A percentile compares a stretch with the other conserved stretches of the same genome.
Conservation (phyloP, 1,284 basidiomycete genomes). For the Naganishia liquefaciens region DNA sequence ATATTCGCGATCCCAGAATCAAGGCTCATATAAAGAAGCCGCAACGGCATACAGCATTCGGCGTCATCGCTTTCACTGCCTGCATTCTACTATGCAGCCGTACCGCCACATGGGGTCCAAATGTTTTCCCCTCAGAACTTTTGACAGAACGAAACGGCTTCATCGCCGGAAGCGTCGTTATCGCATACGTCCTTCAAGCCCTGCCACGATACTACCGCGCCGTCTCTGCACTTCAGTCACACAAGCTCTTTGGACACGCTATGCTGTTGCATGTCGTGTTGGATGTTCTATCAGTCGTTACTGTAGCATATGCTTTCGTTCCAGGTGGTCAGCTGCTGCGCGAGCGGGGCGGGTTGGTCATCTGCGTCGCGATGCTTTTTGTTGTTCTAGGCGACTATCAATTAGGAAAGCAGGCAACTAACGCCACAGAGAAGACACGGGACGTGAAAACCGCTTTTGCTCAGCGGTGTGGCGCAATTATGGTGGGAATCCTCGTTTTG, state of each 20-base stretch:
- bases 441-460: neutral
- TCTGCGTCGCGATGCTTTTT: conserved; percentile 40
- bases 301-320: conserved; percentile 92
- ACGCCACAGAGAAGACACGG: neutral
- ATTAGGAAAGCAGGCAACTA: neutral
- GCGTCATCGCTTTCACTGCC: neutral
- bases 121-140: neutral
- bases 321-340: conserved; percentile 77
- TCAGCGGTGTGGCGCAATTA: neutral
- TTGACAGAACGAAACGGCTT: conserved; percentile 70
- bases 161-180: conserved; percentile 66
- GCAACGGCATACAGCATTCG: neutral
- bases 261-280: conserved; percentile 68
- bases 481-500: conserved; percentile 36
- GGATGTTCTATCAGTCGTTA: conserved; percentile 72
- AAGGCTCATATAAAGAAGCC: neutral
- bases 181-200: conserved; percentile 63
- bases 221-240: conserved; percentile 45
- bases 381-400: conserved; percentile 20
- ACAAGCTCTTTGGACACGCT: conserved; percentile 61
- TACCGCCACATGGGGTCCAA: neutral
- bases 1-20: conserved; percentile 35
- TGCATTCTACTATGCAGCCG: conserved; percentile 5
- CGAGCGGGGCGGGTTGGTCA: conserved; percentile 71
- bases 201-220: conserved; percentile 49